phyloP scores from a whole-genome alignment of 495 filamentous ascomycete genomes.

The Polyplosphaeria fusca region DNA sequence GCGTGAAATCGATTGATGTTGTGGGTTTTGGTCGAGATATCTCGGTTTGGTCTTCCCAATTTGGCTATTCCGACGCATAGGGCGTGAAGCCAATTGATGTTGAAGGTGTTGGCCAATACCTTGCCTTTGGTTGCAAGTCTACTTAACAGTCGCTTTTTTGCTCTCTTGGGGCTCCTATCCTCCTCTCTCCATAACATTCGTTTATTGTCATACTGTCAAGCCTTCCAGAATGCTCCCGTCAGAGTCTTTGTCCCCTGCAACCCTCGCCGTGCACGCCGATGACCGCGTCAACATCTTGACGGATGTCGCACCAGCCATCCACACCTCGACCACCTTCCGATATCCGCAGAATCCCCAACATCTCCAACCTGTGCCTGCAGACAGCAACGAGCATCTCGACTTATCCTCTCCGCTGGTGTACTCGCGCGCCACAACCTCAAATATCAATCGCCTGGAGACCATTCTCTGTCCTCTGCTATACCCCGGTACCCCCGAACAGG shows the following conservation, averaged over 20 bases:
- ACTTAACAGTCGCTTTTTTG: not conserved
- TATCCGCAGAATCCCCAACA: slow-evolving; percentile 47
- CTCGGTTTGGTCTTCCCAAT: too few species aligned
- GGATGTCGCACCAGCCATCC: slow-evolving; percentile 81
- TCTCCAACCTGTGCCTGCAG: slow-evolving; percentile 19
- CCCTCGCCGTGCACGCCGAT: slow-evolving; percentile 81
- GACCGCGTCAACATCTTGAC: slow-evolving; percentile 66
- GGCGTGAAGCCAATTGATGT: too few species aligned
- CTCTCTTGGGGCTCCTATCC: not conserved
- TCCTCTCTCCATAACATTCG: slow-evolving; percentile 4
- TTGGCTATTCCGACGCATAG: too few species aligned
- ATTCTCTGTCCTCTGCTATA: slow-evolving; percentile 70
- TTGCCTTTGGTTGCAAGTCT: too few species aligned
- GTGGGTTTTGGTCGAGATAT: too few species aligned
- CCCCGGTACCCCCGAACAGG: slow-evolving; percentile 3
- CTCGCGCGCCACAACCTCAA: slow-evolving; percentile 72
- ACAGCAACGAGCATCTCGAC: slow-evolving; percentile 13
- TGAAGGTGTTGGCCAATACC: too few species aligned
- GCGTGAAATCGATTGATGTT: not conserved
- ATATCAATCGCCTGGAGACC: slow-evolving; percentile 76
- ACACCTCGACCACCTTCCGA: slow-evolving; percentile 84
- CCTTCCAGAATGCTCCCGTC: slow-evolving; percentile 5
- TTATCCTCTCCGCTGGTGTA: slow-evolving; percentile 58
- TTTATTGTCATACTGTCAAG: too few species aligned
- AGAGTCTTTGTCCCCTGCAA: slow-evolving; percentile 50